Percentiles rank a stretch among this genome's conserved stretches.
Conservation (phyloP, 106 monocot genomes). For the Ottelia alismoides region DNA sequence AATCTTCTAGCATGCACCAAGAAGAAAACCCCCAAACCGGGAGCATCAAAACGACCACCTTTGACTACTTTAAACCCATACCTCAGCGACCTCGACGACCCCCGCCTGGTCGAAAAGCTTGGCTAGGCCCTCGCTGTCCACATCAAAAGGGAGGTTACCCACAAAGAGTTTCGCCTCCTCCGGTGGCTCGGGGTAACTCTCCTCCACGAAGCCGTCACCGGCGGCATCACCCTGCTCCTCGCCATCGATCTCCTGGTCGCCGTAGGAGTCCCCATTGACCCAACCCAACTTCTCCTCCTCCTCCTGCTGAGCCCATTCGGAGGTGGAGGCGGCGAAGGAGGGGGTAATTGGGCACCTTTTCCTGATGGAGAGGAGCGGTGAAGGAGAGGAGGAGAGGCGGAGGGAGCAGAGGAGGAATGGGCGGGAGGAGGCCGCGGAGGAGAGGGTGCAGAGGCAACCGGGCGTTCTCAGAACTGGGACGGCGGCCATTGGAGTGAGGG, state of each 20-base stretch:
- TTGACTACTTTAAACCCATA: no score
- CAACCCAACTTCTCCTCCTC: conserved; percentile 7
- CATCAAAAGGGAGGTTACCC: conserved; percentile 48
- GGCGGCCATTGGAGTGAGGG: no score
- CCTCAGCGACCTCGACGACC: conserved; percentile 55
- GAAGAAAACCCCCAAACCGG: no score
- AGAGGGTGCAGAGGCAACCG: no score
- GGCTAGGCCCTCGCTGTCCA: conserved; percentile 52
- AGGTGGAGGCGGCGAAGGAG: conserved; percentile 34
- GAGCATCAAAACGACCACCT: no score
- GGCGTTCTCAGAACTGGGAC: no score
- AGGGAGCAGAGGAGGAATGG: neutral
- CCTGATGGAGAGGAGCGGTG: neutral
- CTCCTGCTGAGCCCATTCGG: conserved; percentile 31
- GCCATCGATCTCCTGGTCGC: no score
- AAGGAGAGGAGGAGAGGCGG: conserved; percentile 2
- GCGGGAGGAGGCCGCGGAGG: no score
- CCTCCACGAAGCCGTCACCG: conserved; percentile 7
- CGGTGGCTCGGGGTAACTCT: conserved; percentile 31
- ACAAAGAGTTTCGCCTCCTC: conserved; percentile 72
- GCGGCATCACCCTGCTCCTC: neutral
- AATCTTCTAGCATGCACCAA: no score
- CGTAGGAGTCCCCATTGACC: no score
- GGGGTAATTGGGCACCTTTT: no score
- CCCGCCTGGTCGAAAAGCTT: conserved; percentile 50